A percentile compares a stretch with the other conserved stretches of the same genome.
These are phyloP conservation scores for Eucalyptus sp. DNA, from an alignment of 345 rosid genomes.

Conservation along the genomic window DNA sequence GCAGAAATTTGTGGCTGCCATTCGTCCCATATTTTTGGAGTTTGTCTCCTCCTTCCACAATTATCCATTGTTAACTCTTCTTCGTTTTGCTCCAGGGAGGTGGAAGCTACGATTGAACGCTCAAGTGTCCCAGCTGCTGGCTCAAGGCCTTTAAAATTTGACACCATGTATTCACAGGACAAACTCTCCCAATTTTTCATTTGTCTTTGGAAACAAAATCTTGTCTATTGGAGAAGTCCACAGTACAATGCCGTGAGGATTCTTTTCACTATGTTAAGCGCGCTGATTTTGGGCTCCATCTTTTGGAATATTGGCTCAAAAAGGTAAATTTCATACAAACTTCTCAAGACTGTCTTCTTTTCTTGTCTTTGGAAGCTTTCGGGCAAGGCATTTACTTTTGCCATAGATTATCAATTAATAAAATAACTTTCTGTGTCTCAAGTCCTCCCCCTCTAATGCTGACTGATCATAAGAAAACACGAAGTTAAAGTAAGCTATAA, in stretches of 20 bases:
- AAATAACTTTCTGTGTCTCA: neutral
- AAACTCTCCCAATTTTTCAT: slow-evolving; percentile 37
- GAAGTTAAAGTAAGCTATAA: neutral
- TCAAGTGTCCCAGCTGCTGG: slow-evolving; percentile 54
- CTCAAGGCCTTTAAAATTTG: slow-evolving; percentile 48
- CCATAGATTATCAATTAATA: neutral
- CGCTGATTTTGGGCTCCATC: slow-evolving; percentile 60
- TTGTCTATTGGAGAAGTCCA: slow-evolving; percentile 95
- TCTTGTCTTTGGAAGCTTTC: neutral
- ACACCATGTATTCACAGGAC: slow-evolving; percentile 42
- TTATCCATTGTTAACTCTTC: neutral
- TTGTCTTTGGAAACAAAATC: slow-evolving; percentile 78
- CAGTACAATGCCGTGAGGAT: slow-evolving; percentile 66
- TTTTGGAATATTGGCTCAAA: slow-evolving; percentile 69
- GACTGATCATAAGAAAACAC: neutral
- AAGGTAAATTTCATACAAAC: slow-evolving; percentile 17
- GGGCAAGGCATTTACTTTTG: neutral
- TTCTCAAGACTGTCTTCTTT: neutral
- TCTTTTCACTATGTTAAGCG: slow-evolving; percentile 41
- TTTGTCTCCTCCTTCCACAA: neutral
- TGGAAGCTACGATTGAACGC: slow-evolving; percentile 45
- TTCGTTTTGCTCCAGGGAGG: slow-evolving; percentile 29
- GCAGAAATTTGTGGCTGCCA: neutral
- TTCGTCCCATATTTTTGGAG: neutral
- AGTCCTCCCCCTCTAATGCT: neutral